phyloP scores from a whole-genome alignment of 2,329 filamentous ascomycete genomes.

The Alternaria sp. region DNA sequence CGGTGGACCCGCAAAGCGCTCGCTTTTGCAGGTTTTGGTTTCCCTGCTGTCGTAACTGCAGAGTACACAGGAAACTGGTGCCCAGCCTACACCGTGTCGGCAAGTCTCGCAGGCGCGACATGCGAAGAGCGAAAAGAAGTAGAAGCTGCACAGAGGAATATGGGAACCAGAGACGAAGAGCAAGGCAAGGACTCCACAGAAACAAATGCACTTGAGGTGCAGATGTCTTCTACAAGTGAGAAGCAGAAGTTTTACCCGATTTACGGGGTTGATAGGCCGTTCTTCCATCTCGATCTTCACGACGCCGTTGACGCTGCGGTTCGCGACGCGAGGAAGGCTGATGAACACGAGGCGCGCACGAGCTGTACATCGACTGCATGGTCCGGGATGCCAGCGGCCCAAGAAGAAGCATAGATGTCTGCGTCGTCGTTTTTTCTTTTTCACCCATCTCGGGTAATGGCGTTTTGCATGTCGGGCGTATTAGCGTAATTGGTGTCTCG shows the following conservation, averaged over 20 bases:
- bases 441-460: background rate
- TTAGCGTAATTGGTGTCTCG: background rate
- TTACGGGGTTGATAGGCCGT: constrained; percentile 33
- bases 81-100: constrained; percentile 32
- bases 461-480: background rate
- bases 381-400: background rate
- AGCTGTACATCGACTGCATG: background rate
- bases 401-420: background rate
- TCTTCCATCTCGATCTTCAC: constrained; percentile 39
- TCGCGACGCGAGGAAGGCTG: constrained; percentile 26
- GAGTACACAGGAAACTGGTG: constrained; percentile 25
- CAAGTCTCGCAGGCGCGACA: constrained; percentile 20
- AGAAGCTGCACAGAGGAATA: background rate
- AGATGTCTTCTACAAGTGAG: background rate
- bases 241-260: constrained; percentile 11
- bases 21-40: constrained; percentile 62
- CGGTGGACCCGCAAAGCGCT: constrained; percentile 65
- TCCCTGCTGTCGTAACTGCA: constrained; percentile 28
- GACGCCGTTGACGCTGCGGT: constrained; percentile 39
- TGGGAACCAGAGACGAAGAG: constrained; percentile 16
- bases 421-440: background rate
- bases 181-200: background rate
- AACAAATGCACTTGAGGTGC: background rate
- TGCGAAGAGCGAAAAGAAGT: constrained; percentile 20
- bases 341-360: constrained; percentile 9